Percentiles rank a stretch among this genome's conserved stretches.
Conservation (phyloP, 257 asterid species). For the Nemophila menziesii region DNA sequence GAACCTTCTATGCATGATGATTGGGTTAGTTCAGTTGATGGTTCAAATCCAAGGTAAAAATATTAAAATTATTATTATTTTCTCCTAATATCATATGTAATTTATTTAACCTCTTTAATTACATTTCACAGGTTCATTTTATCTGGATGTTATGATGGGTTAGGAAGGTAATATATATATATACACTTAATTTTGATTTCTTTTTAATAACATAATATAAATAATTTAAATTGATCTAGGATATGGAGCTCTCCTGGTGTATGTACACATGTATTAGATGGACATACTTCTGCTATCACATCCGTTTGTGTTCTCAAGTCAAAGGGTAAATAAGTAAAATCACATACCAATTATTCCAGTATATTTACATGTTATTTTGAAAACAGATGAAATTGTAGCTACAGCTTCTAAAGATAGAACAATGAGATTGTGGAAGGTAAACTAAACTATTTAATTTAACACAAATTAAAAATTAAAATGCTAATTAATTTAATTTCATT, state of each 20-base stretch:
- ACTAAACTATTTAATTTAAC: conserved; percentile 8
- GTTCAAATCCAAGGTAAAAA: conserved; percentile 61
- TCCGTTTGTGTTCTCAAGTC: conserved; percentile 57
- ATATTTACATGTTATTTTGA: conserved; percentile 7
- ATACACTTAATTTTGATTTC: conserved; percentile 7
- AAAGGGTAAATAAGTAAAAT: conserved; percentile 32
- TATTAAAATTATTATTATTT: not conserved
- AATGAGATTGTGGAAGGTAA: conserved; percentile 85
- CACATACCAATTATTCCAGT: not conserved
- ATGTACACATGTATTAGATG: conserved; percentile 72
- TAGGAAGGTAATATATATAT: no score
- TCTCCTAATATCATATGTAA: not conserved
- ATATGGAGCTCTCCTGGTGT: conserved; percentile 78
- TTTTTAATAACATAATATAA: no score
- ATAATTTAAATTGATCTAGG: conserved; percentile 22
- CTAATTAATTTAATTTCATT: conserved; percentile 13
- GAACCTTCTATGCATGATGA: conserved; percentile 80
- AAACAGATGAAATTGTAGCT: conserved; percentile 50
- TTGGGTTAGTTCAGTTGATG: conserved; percentile 97
- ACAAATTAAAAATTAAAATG: not conserved
- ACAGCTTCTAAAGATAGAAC: conserved; percentile 94
- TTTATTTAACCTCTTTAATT: conserved; percentile 5
- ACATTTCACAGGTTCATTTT: conserved; percentile 51
- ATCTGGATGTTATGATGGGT: conserved; percentile 91
- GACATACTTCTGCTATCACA: conserved; percentile 77